Conservation (phyloP, 306 rosid species). For the Vigna reflexopilosa region DNA sequence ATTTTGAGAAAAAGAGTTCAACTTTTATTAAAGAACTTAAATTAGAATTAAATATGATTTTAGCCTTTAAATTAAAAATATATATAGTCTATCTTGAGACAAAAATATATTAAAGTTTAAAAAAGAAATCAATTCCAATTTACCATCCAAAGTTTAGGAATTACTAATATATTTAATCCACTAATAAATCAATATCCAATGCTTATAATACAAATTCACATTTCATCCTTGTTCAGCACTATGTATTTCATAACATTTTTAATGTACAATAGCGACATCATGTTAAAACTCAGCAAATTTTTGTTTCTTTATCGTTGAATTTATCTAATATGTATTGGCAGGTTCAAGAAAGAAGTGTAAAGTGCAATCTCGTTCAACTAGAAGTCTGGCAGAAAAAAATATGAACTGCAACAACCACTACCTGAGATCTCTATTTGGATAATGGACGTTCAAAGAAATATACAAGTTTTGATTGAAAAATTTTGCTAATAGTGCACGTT, state of each 20-base stretch:
- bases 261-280: too few species aligned
- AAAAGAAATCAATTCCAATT: too few species aligned
- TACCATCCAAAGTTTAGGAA: too few species aligned
- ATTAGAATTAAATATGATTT: too few species aligned
- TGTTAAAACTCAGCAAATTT: too few species aligned
- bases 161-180: too few species aligned
- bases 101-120: too few species aligned
- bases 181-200: not conserved
- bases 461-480: not conserved
- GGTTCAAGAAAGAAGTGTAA: slow-evolving; percentile 69
- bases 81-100: too few species aligned
- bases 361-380: slow-evolving; percentile 61
- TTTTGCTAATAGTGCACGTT: slow-evolving; percentile 15
- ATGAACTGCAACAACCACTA: slow-evolving; percentile 14
- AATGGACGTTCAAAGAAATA: slow-evolving; percentile 17
- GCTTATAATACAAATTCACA: not conserved
- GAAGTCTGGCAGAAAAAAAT: slow-evolving; percentile 45
- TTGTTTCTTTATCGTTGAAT: not conserved
- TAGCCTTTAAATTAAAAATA: too few species aligned
- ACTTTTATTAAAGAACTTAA: not conserved
- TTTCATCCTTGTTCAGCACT: too few species aligned
- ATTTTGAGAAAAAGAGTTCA: not conserved
- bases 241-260: too few species aligned
- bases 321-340: slow-evolving; percentile 39
- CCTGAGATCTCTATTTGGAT: not conserved